A percentile compares a stretch with the other conserved stretches of the same genome.
Conservation (phyloP, 148 eudicot genomes). For the Dysphania ambrosioides region DNA sequence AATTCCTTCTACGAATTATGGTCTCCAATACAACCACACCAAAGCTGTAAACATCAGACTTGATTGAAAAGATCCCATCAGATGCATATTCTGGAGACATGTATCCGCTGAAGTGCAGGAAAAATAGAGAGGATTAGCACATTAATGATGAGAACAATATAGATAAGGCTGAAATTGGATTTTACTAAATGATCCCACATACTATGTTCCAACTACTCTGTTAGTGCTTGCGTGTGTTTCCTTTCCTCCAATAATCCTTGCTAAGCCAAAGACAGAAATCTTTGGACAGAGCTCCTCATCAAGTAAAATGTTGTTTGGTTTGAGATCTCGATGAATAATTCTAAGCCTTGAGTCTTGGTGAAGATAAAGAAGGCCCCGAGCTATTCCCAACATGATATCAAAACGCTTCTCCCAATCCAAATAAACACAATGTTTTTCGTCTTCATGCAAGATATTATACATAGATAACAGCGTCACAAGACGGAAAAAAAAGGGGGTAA, state of each 20-base stretch:
- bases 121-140: neutral
- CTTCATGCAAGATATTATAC: constrained; percentile 10
- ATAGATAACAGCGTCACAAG: neutral
- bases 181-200: neutral
- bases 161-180: neutral
- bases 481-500: neutral
- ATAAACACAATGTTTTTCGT: constrained; percentile 9
- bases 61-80: constrained; percentile 28
- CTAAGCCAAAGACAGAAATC: constrained; percentile 32
- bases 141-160: neutral
- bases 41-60: constrained; percentile 31
- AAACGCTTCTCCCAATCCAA: constrained; percentile 38
- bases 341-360: constrained; percentile 35
- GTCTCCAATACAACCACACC: constrained; percentile 30
- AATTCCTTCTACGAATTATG: constrained; percentile 29
- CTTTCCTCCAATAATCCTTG: constrained; percentile 28
- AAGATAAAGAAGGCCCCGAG: constrained; percentile 33
- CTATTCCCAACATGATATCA: constrained; percentile 36
- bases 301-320: constrained; percentile 33
- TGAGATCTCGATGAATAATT: constrained; percentile 31
- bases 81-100: constrained; percentile 33
- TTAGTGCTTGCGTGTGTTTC: constrained; percentile 25
- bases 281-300: constrained; percentile 29
- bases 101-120: constrained; percentile 20
- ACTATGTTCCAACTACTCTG: constrained; percentile 29